Conservation (phyloP, 2,329 filamentous ascomycete species). For the Penicillium sclerotiorum region DNA sequence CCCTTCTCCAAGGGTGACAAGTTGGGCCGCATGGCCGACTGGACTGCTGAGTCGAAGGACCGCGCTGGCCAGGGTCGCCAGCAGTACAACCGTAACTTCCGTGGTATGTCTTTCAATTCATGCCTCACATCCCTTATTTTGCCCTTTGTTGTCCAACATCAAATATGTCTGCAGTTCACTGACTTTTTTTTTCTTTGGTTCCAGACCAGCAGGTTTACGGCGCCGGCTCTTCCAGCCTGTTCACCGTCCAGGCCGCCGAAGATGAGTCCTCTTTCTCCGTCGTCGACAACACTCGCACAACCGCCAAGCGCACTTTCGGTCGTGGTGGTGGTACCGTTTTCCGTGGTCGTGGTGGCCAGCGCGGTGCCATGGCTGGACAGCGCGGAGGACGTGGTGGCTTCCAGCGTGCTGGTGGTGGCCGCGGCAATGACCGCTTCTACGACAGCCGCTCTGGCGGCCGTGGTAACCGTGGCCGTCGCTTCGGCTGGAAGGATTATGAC, state of each 20-base stretch:
- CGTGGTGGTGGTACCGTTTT: conserved; percentile 89
- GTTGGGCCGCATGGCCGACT: conserved; percentile 98
- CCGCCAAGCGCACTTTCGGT: conserved; percentile 78
- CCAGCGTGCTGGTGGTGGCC: conserved; percentile 69
- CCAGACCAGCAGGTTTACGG: conserved; percentile 96
- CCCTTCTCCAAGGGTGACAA: conserved; percentile 99
- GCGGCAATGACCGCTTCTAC: conserved; percentile 68
- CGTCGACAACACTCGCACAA: conserved; percentile 90
- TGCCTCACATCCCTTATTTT: neutral
- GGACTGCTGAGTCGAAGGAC: conserved; percentile 86
- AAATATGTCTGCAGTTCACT: conserved; percentile 6
- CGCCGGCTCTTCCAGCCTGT: conserved; percentile 80
- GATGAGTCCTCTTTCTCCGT: conserved; percentile 98
- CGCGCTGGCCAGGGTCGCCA: conserved; percentile 72
- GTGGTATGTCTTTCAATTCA: conserved; percentile 61
- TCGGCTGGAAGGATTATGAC: conserved; percentile 98
- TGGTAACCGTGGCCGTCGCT: conserved; percentile 76
- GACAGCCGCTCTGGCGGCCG: conserved; percentile 72
- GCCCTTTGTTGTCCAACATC: conserved; percentile 6
- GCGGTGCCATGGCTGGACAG: conserved; percentile 72
- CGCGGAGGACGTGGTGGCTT: conserved; percentile 71
- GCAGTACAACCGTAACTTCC: conserved; percentile 90
- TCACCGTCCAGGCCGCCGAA: conserved; percentile 88
- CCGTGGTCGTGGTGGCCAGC: conserved; percentile 69
- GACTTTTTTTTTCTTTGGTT: conserved; percentile 9